phyloP scores from a whole-genome alignment of 768 basidiomycete species.

The Fibroporia radiculosa region DNA sequence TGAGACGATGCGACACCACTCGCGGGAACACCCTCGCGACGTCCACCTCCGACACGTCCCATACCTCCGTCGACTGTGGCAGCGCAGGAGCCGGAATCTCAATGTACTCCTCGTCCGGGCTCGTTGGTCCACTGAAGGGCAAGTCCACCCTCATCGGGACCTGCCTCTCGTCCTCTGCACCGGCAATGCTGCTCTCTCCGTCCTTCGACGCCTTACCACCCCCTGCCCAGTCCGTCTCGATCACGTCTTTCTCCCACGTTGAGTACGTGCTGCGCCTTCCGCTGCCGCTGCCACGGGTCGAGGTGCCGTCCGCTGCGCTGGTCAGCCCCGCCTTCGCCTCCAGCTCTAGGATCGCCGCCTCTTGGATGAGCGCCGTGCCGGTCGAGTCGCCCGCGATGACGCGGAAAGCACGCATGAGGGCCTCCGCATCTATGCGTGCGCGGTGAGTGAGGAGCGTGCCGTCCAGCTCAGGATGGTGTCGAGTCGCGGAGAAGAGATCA shows the following conservation, averaged over 20 bases:
- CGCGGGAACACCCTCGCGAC: conserved; percentile 67
- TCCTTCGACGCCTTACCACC: background rate
- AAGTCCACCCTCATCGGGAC: conserved; percentile 1
- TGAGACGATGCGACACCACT: conserved; percentile 67
- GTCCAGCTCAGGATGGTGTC: conserved; percentile 65
- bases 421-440: conserved; percentile 55
- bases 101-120: background rate
- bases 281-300: conserved; percentile 1
- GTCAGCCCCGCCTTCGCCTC: background rate
- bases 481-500: conserved; percentile 66
- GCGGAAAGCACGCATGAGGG: conserved; percentile 58
- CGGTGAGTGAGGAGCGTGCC: conserved; percentile 57
- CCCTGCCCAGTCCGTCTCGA: conserved; percentile 2
- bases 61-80: conserved; percentile 12
- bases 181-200: background rate
- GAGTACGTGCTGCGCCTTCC: background rate
- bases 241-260: conserved; percentile 4
- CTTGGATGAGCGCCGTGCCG: conserved; percentile 48
- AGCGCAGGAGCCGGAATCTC: background rate
- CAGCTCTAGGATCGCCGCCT: conserved; percentile 10
- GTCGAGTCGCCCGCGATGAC: conserved; percentile 56
- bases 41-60: conserved; percentile 67
- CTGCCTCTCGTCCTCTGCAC: background rate
- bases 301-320: background rate
- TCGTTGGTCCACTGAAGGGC: background rate